Conservation (phyloP, 2,329 filamentous ascomycete species). For the Knufia fluminis region DNA sequence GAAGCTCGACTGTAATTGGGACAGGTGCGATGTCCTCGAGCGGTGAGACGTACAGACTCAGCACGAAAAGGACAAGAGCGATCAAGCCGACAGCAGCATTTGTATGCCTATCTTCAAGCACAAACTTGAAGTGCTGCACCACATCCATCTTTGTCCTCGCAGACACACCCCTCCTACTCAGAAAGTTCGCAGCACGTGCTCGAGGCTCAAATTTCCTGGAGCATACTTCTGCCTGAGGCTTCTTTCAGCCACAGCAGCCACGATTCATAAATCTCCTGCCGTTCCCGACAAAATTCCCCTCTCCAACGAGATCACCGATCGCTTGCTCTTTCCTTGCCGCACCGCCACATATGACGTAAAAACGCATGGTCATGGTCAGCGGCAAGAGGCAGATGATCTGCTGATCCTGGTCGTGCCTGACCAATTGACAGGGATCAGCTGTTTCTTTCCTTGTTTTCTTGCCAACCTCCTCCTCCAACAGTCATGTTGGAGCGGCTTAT, state of each 20-base stretch:
- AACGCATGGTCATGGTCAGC: background rate
- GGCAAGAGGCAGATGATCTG: constrained; percentile 6
- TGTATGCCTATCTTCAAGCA: background rate
- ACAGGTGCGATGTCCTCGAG: constrained; percentile 11
- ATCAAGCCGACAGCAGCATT: background rate
- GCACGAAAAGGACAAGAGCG: background rate
- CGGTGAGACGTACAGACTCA: background rate
- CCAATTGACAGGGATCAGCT: background rate
- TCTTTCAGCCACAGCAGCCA: constrained; percentile 1
- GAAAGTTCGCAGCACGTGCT: background rate
- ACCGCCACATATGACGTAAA: constrained; percentile 5
- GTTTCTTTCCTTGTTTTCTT: constrained; percentile 9
- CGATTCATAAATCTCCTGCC: background rate
- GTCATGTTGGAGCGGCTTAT: too few species aligned
- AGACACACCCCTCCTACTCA: background rate
- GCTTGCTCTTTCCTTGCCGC: background rate
- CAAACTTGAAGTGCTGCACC: background rate
- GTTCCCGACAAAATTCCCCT: background rate
- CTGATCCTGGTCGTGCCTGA: background rate
- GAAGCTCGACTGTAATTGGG: constrained; percentile 11
- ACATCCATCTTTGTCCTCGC: background rate
- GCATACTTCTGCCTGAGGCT: background rate
- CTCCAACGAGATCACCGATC: background rate
- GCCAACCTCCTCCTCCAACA: background rate
- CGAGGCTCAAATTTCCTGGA: background rate